Conservation (phyloP, 176 grass and related monocot species). For the barley (Hordeum vulgare) region MorexV3_pseudomolecules_assembly NC_058520.1:249143966-249144465, state of each 20-base stretch:
- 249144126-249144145: slow-evolving; percentile 15
- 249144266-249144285: neutral
- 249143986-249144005: slow-evolving; percentile 74
- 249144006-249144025: slow-evolving; percentile 73
- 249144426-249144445: neutral
- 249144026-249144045: slow-evolving; percentile 74
- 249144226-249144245: neutral
- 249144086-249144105: slow-evolving; percentile 72
- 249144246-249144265: slow-evolving; percentile 3
- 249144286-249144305: slow-evolving; percentile 4
- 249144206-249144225: neutral
- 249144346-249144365: neutral
- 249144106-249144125: slow-evolving; percentile 87
- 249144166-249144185: neutral
- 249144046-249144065: slow-evolving; percentile 64
- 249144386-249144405: neutral
- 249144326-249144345: neutral
- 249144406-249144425: neutral
- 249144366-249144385: neutral
- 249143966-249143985: slow-evolving; percentile 62
- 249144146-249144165: neutral
- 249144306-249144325: neutral
- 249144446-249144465: neutral
- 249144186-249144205: neutral
- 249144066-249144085: slow-evolving; percentile 54